Base-by-base conservation (phyloP, 331 rosid genomes). In the Dryas integrifolia region DNA sequence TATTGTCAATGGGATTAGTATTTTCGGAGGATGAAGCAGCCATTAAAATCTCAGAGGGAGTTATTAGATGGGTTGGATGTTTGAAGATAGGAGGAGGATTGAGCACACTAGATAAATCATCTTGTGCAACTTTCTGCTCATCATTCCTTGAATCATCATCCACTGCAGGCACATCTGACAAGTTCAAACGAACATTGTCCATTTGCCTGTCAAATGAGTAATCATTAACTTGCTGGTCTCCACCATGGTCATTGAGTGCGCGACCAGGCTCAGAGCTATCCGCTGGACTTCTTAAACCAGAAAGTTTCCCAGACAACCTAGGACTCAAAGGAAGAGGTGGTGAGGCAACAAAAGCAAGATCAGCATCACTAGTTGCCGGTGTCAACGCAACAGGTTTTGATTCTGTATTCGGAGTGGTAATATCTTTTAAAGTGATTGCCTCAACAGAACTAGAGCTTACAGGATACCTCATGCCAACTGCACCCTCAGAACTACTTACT, bases 11-110 rank as follows among this genome's bases (percentile, higher is more conserved):
- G 18, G 81, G 64, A 76, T 78, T 87, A 53, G 93, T 78, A 68
- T 67, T 75, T 61, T 87, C 97, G 50, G 97, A 82, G 67, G 99
- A 84, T 68, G 92, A 88, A 76, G 88, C 81, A 44, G 88, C 88
- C 85, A 80, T 92, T 65, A 83, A 78, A 71, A 95, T 80, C 84
- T 95, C 97, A 46, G 96, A 86, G 3, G 99, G 98, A 52, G 98
- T 95, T 65, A 95, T 81, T 43, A 95, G 79, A 85, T 95, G 99
- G 71, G 99, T 92, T 66, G 99, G 98, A 79, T 88, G 97, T 80
- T 88, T 95, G 80, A 84, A 92, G 82, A 84, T 70, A 47, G 73
- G 82, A 64, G 88, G 75, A 71, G 88, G 73, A 82, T 76, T 90
- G 72, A 78, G 92, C 52, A 82, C 92, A 69, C 67, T 65, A 30